phyloP scores from a whole-genome alignment of 768 basidiomycete species.

The Mycena indigotica region DNA sequence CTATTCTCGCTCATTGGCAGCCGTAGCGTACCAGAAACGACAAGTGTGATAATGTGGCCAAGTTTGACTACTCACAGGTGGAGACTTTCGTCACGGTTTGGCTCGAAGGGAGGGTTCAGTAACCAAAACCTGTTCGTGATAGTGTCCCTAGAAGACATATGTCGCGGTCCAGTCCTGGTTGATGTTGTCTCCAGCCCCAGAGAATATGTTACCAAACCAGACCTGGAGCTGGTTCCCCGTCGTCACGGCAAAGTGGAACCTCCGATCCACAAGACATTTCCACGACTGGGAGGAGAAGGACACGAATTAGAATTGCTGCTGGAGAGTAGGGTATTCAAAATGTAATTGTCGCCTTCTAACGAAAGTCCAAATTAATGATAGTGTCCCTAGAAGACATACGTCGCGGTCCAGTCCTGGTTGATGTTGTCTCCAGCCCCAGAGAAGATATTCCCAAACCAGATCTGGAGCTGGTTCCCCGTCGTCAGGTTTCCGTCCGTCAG shows the following conservation, averaged over 20 bases:
- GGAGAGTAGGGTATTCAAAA: neutral
- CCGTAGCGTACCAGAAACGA: neutral
- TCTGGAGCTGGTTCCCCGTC: neutral
- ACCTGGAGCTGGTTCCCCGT: neutral
- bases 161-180: constrained; percentile 2
- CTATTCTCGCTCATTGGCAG: neutral
- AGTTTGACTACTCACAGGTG: neutral
- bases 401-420: constrained; percentile 1
- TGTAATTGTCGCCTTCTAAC: no score
- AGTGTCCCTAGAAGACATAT: neutral
- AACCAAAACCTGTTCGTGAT: no score
- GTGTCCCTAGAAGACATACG: neutral
- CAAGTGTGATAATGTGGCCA: neutral
- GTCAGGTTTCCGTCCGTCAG: neutral
- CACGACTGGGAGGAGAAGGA: neutral
- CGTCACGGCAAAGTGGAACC: neutral
- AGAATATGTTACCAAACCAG: constrained; percentile 1
- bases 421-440: neutral
- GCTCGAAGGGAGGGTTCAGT: no score
- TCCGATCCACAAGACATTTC: neutral
- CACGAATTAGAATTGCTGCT: neutral
- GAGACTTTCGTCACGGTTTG: no score
- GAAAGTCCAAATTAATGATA: neutral
- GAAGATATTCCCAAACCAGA: constrained; percentile 2
- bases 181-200: neutral